Evolutionary conservation across 306 rosid species (phyloP).

Genomic region (Rubus parviflorus): DNA sequence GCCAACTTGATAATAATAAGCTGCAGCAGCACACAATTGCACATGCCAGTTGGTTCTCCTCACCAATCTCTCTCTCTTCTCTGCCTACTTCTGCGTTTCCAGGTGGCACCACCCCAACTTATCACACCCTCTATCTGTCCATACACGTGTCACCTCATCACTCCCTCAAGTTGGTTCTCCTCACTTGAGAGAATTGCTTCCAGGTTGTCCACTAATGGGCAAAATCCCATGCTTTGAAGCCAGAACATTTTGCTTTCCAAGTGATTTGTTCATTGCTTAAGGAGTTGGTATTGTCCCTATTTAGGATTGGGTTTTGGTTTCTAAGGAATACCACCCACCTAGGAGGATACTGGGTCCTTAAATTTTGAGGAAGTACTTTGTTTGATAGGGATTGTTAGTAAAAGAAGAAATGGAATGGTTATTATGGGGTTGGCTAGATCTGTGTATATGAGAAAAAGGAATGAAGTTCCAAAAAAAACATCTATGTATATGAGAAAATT

Average conservation of each 20-base stretch:
- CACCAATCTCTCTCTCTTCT: background rate
- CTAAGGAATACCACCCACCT: background rate
- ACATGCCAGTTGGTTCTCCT: constrained; percentile 31
- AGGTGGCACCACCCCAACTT: constrained; percentile 45
- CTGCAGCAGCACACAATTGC: background rate
- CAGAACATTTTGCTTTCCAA: background rate
- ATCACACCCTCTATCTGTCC: constrained; percentile 11
- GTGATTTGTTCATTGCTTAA: background rate
- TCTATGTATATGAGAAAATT: no score
- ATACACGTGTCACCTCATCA: constrained; percentile 19
- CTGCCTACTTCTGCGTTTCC: constrained; percentile 11
- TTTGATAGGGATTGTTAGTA: no score
- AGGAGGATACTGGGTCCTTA: background rate
- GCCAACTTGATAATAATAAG: background rate
- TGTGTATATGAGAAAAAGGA: no score
- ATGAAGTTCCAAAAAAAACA: no score
- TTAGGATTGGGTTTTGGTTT: background rate
- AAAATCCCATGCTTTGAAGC: background rate
- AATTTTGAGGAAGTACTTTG: background rate
- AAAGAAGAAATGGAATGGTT: no score
- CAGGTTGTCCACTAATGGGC: background rate
- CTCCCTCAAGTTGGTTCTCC: background rate
- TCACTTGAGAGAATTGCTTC: no score
- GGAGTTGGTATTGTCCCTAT: background rate
- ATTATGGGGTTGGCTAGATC: no score